These are phyloP conservation scores for Turritis glabra DNA, from an alignment of 345 rosid species.

Conservation along the genomic window DNA sequence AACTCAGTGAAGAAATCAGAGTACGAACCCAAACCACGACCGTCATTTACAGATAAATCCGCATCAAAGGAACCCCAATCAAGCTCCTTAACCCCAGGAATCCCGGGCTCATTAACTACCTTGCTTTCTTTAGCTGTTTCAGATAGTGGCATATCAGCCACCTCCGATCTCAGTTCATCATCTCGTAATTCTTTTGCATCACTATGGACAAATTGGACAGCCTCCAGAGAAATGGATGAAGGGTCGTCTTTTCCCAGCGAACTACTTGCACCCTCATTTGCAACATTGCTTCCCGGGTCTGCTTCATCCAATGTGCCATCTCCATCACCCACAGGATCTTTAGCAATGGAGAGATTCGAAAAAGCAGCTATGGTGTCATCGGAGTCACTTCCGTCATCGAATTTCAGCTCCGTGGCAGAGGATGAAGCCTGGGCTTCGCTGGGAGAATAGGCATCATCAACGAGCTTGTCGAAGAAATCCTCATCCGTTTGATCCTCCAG, in stretches of 20 bases:
- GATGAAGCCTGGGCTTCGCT: conserved; percentile 18
- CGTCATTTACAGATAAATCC: conserved; percentile 51
- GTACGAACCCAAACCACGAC: conserved; percentile 63
- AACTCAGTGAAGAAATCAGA: conserved; percentile 74
- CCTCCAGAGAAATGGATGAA: conserved; percentile 27
- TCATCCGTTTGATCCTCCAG: conserved; percentile 95
- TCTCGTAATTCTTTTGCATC: conserved; percentile 30
- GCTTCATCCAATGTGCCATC: conserved; percentile 31
- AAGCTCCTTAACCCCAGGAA: conserved; percentile 65
- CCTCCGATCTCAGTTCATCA: conserved; percentile 38
- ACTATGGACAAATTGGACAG: conserved; percentile 25
- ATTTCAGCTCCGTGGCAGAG: conserved; percentile 24
- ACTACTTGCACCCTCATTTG: conserved; percentile 27
- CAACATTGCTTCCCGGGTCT: conserved; percentile 26
- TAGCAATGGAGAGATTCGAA: conserved; percentile 54
- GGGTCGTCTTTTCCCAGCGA: conserved; percentile 22
- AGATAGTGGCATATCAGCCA: background rate
- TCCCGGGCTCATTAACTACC: conserved; percentile 36
- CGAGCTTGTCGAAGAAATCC: conserved; percentile 93
- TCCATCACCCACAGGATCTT: conserved; percentile 35
- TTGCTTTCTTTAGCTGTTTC: conserved; percentile 35
- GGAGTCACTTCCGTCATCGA: conserved; percentile 48
- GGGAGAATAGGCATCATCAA: conserved; percentile 57
- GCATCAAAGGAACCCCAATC: conserved; percentile 89
- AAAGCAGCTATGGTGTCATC: conserved; percentile 66